Evolutionary conservation across 805 yeast genomes (phyloP).

Genomic region (Saturnispora sekii): DNA sequence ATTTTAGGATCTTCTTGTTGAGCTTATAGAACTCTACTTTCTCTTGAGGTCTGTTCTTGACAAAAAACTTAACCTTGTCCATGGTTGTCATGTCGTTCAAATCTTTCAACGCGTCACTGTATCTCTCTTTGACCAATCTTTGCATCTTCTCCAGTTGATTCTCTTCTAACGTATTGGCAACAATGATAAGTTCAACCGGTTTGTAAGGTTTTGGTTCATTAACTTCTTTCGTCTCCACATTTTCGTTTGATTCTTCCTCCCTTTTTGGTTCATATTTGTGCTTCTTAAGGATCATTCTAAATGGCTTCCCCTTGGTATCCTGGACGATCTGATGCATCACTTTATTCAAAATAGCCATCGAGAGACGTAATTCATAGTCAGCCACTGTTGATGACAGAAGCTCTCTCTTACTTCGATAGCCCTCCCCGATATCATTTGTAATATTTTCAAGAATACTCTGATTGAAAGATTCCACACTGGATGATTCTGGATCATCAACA

Average conservation of each 20-base stretch:
- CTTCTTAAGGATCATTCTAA: conserved; percentile 26
- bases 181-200: conserved; percentile 8
- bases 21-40: conserved; percentile 12
- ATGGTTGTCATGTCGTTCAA: conserved; percentile 11
- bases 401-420: conserved; percentile 27
- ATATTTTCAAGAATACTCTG: conserved; percentile 14
- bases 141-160: conserved; percentile 10
- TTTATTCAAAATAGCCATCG: conserved; percentile 43
- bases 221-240: not conserved
- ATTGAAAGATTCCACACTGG: conserved; percentile 1
- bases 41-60: conserved; percentile 11
- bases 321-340: conserved; percentile 32
- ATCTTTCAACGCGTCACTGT: not conserved
- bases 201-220: not conserved
- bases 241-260: too few relatives aligned
- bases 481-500: not conserved
- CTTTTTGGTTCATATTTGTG: conserved; percentile 2
- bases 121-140: conserved; percentile 17
- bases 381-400: conserved; percentile 43
- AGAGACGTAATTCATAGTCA: conserved; percentile 54
- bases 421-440: conserved; percentile 21
- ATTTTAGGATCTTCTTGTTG: conserved; percentile 13
- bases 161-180: conserved; percentile 10
- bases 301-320: conserved; percentile 26
- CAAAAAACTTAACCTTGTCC: conserved; percentile 17